Percentiles rank a stretch among this genome's conserved stretches.
Conservation (phyloP, 2,329 filamentous ascomycete genomes). For the Lachnellula cervina region DNA sequence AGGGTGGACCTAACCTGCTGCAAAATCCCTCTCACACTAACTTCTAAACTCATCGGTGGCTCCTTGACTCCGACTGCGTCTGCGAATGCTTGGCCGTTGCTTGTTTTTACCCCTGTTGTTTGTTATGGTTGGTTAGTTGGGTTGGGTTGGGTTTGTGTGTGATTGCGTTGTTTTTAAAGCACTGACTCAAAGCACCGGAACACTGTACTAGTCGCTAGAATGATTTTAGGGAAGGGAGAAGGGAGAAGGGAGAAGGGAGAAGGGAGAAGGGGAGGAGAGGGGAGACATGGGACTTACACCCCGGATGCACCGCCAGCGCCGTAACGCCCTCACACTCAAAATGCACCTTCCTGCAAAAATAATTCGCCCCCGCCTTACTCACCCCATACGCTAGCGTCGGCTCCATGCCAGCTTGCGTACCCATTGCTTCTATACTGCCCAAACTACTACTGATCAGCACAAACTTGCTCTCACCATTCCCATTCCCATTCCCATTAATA, state of each 20-base stretch:
- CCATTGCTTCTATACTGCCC: constrained; percentile 22
- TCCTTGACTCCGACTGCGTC: constrained; percentile 28
- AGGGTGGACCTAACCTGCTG: constrained; percentile 23
- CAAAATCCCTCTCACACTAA: constrained; percentile 32
- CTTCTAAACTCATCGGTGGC: constrained; percentile 34
- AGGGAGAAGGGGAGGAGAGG: background rate
- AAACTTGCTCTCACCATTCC: constrained; percentile 28
- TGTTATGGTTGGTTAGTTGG: no score
- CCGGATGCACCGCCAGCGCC: constrained; percentile 30
- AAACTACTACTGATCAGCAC: constrained; percentile 33
- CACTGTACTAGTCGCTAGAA: background rate
- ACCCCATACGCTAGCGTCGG: constrained; percentile 38
- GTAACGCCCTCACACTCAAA: constrained; percentile 35
- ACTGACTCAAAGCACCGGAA: background rate
- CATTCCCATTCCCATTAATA: constrained; percentile 17
- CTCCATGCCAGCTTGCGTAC: background rate
- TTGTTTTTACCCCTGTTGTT: constrained; percentile 36
- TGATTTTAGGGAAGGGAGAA: background rate
- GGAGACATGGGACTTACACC: constrained; percentile 6
- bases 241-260: background rate
- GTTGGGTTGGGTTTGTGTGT: background rate
- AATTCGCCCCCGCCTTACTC: constrained; percentile 38
- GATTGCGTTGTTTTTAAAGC: background rate
- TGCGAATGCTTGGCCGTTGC: constrained; percentile 37
- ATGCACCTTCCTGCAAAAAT: constrained; percentile 33